phyloP scores from a whole-genome alignment of 345 rosid genomes.

The Kandelia obovata region DNA sequence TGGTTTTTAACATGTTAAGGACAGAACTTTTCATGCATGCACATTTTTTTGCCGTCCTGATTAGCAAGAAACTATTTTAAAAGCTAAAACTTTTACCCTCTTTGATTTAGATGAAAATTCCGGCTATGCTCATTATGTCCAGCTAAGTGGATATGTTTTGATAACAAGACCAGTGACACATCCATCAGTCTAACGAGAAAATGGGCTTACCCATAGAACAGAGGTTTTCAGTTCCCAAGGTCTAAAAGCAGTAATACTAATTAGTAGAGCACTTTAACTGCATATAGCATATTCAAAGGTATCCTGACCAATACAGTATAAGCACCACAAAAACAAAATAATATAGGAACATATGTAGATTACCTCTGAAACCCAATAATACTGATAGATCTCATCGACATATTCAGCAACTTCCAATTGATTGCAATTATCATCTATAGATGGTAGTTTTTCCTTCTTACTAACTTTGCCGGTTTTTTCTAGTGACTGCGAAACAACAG shows the following conservation, averaged over 20 bases:
- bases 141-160: no score
- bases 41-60: no score
- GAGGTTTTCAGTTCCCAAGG: neutral
- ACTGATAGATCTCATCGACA: conserved; percentile 85
- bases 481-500: conserved; percentile 46
- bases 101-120: no score
- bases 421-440: conserved; percentile 70
- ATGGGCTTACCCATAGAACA: neutral
- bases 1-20: no score
- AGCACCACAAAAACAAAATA: neutral
- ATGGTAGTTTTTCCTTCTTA: conserved; percentile 48
- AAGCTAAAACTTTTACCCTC: no score
- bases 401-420: conserved; percentile 95
- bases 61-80: no score
- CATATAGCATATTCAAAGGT: neutral
- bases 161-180: neutral
- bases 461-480: conserved; percentile 43
- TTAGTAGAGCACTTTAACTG: neutral
- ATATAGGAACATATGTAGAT: conserved; percentile 6
- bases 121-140: no score
- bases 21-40: no score
- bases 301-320: neutral
- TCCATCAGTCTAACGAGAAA: neutral
- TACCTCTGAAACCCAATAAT: conserved; percentile 91
- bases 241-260: neutral